These are phyloP conservation scores for Populus simonii DNA, from an alignment of 345 rosid species.

Conservation along the genomic window DNA sequence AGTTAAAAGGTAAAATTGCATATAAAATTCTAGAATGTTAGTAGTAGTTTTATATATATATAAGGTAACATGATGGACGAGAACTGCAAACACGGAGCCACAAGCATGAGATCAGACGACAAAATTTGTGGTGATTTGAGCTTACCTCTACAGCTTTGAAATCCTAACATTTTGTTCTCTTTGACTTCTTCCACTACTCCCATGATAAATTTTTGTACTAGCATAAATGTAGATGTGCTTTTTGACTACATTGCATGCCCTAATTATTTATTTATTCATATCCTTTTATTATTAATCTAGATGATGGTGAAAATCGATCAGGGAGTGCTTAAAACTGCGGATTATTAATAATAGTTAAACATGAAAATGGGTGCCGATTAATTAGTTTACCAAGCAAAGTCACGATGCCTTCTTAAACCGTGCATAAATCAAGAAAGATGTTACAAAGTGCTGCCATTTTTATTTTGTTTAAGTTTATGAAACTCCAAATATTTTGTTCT, in stretches of 20 bases:
- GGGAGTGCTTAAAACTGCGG: too few relatives aligned
- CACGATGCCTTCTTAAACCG: neutral
- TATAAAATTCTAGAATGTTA: neutral
- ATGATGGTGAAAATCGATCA: neutral
- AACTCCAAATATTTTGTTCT: neutral
- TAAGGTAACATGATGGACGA: neutral
- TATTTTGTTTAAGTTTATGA: neutral
- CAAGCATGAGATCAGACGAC: conserved; percentile 32
- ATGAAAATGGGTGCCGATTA: too few relatives aligned
- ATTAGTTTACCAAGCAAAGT: neutral
- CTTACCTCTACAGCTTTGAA: neutral
- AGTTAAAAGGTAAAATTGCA: neutral
- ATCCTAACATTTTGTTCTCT: neutral
- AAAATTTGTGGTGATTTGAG: conserved; percentile 18
- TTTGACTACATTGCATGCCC: conserved; percentile 1
- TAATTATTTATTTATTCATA: neutral
- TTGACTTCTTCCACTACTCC: neutral
- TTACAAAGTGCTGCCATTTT: neutral
- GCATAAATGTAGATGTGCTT: neutral
- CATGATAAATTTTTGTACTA: neutral
- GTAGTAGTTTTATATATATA: neutral
- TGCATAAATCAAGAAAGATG: conserved; percentile 1
- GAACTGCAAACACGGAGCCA: conserved; percentile 39
- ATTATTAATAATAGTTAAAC: too few relatives aligned
- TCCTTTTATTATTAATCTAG: neutral